These are phyloP conservation scores for Apophysomyces ossiformis DNA, from an alignment of 371 early-diverging fungal genomes.

Conservation along the genomic window DNA sequence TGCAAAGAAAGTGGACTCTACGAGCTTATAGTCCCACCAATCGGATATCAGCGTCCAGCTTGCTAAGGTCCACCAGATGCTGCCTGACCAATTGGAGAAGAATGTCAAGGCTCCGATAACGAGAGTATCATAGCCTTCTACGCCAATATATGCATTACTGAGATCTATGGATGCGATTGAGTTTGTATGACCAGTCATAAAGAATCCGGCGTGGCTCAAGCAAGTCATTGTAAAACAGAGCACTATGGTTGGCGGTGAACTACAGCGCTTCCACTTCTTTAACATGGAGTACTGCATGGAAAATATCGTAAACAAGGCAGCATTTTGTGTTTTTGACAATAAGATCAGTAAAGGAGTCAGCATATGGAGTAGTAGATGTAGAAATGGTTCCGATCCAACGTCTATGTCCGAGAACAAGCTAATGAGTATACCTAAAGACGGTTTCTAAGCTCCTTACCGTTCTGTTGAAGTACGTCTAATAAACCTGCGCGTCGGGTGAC, in stretches of 20 bases:
- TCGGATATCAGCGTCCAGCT: conserved; percentile 40
- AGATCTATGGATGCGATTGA: conserved; percentile 81
- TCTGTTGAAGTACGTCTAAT: conserved; percentile 16
- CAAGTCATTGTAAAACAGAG: conserved; percentile 26
- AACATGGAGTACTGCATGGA: conserved; percentile 52
- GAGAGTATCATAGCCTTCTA: conserved; percentile 63
- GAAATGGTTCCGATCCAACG: conserved; percentile 15
- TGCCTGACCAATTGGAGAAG: conserved; percentile 73
- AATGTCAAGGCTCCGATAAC: conserved; percentile 73
- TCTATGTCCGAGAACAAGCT: not conserved
- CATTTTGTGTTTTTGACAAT: conserved; percentile 65
- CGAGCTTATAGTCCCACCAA: conserved; percentile 45
- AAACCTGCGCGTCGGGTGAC: conserved; percentile 35
- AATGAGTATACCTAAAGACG: not conserved
- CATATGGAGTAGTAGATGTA: conserved; percentile 35
- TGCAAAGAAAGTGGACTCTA: conserved; percentile 57
- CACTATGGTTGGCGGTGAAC: not conserved
- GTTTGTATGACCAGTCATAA: conserved; percentile 76
- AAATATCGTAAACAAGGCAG: conserved; percentile 62
- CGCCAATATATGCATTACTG: conserved; percentile 79
- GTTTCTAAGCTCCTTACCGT: conserved; percentile 12
- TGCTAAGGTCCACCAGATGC: conserved; percentile 71
- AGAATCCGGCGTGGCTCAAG: conserved; percentile 65
- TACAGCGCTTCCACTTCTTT: conserved; percentile 35
- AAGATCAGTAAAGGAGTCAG: conserved; percentile 60